Evolutionary conservation across 2,329 filamentous ascomycete species (phyloP).

Genomic region (Colletotrichum theobromicola): DNA sequence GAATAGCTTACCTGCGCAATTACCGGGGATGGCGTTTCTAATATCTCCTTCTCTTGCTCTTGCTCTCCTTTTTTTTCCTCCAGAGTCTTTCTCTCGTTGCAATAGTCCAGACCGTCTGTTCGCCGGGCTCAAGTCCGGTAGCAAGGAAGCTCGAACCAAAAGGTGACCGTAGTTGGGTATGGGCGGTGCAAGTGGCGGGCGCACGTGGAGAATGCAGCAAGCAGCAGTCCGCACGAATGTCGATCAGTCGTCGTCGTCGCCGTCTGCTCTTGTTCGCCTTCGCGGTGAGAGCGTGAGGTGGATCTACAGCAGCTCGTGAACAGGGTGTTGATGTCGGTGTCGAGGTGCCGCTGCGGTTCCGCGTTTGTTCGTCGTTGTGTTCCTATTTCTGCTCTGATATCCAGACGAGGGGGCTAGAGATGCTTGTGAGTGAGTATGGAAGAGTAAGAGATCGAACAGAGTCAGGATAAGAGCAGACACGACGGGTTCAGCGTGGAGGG

Average conservation of each 20-base stretch:
- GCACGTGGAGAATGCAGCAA: slow-evolving; percentile 15
- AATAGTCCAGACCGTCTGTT: background rate
- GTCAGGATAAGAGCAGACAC: background rate
- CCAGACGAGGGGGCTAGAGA: background rate
- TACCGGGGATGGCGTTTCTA: background rate
- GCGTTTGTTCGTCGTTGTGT: background rate
- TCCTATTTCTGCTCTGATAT: background rate
- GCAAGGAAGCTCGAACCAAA: background rate
- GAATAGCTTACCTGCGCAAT: slow-evolving; percentile 3
- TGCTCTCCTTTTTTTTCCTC: background rate
- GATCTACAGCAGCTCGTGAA: slow-evolving; percentile 1
- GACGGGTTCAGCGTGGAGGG: background rate
- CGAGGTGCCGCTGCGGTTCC: background rate
- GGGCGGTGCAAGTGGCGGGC: background rate
- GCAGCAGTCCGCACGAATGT: slow-evolving; percentile 3
- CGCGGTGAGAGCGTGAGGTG: background rate
- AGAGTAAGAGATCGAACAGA: background rate
- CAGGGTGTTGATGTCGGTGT: background rate
- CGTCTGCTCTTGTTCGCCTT: background rate
- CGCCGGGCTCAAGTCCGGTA: background rate
- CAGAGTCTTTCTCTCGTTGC: background rate
- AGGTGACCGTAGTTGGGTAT: background rate
- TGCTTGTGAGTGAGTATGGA: background rate
- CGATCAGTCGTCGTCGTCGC: slow-evolving; percentile 10
- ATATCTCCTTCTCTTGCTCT: background rate